A percentile compares a stretch with the other conserved stretches of the same genome.
phyloP scores from a whole-genome alignment of 2,329 filamentous ascomycete species.

The Fusarium marasasianum region DNA sequence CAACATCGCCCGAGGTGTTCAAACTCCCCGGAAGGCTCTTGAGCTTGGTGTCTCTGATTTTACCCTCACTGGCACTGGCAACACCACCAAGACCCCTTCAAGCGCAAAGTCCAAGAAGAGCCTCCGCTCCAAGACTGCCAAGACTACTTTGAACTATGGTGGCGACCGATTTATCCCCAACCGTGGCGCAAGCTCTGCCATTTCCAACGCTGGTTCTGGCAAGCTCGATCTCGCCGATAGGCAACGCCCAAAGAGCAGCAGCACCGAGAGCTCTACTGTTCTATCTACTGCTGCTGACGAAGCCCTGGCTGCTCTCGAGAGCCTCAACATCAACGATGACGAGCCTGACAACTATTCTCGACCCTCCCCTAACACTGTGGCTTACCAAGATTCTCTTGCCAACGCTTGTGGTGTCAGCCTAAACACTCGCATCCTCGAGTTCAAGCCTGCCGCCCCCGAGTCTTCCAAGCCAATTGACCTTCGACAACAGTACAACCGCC shows the following conservation, averaged over 20 bases:
- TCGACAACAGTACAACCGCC: slow-evolving; percentile 96
- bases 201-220: slow-evolving; percentile 80
- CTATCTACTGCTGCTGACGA: slow-evolving; percentile 85
- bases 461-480: slow-evolving; percentile 98
- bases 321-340: slow-evolving; percentile 77
- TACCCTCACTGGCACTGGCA: slow-evolving; percentile 85
- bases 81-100: slow-evolving; percentile 65
- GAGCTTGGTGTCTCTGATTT: slow-evolving; percentile 95
- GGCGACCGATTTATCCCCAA: slow-evolving; percentile 97
- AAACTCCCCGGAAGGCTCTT: slow-evolving; percentile 82
- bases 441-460: slow-evolving; percentile 98
- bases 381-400: slow-evolving; percentile 91
- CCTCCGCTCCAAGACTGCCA: slow-evolving; percentile 68
- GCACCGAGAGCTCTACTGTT: slow-evolving; percentile 75
- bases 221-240: slow-evolving; percentile 81
- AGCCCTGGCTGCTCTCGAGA: slow-evolving; percentile 80
- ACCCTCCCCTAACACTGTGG: slow-evolving; percentile 85
- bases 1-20: slow-evolving; percentile 82
- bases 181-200: slow-evolving; percentile 87
- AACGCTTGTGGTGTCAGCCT: slow-evolving; percentile 91
- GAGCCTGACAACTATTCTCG: slow-evolving; percentile 76
- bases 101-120: slow-evolving; percentile 67
- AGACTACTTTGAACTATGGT: slow-evolving; percentile 82
- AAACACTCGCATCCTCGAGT: slow-evolving; percentile 94
- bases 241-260: slow-evolving; percentile 77